Evolutionary conservation across 2,329 filamentous ascomycete species (phyloP).

Genomic region (Aspergillus ustus): DNA sequence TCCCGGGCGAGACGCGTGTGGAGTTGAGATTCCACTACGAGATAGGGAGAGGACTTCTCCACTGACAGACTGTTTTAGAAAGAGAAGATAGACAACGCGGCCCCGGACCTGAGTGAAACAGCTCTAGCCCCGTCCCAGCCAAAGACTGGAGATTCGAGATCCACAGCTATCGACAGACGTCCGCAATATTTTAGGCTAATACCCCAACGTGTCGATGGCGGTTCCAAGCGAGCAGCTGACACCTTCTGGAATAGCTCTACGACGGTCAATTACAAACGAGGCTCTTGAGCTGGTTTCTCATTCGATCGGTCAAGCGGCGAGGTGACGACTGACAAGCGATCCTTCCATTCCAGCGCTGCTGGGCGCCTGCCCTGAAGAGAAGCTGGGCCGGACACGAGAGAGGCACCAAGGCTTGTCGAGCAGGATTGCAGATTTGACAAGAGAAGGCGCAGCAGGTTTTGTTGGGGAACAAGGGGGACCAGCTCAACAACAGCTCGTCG

Average conservation of each 20-base stretch:
- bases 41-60: not conserved
- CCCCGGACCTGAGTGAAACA: not conserved
- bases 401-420: not conserved
- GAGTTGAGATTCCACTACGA: not conserved
- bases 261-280: not conserved
- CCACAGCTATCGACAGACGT: not conserved
- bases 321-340: not conserved
- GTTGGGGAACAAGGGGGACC: not conserved
- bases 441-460: not conserved
- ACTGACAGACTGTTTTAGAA: not conserved
- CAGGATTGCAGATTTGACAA: not conserved
- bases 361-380: not conserved
- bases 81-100: not conserved
- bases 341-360: not conserved
- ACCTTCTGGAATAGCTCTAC: not conserved
- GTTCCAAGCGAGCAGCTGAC: not conserved
- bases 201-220: not conserved
- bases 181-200: not conserved
- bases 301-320: not conserved
- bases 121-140: not conserved
- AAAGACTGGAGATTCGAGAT: not conserved
- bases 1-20: not conserved
- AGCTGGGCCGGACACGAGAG: not conserved
- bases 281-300: not conserved
- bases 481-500: not conserved